Evolutionary conservation across 2,329 filamentous ascomycete species (phyloP).

Genomic region (Pseudophaeomoniella oleicola): DNA sequence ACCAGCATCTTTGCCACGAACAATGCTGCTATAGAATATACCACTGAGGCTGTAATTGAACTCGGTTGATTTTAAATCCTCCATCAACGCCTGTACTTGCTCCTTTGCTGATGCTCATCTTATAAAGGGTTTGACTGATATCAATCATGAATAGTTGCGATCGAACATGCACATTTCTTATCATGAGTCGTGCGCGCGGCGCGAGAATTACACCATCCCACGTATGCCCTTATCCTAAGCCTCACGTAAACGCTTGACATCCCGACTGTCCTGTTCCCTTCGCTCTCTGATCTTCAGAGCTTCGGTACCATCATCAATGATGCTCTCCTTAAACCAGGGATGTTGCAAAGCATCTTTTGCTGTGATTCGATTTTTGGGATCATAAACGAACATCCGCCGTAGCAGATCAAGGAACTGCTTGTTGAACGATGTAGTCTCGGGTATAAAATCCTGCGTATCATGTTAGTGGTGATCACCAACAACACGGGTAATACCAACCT

Average conservation of each 20-base stretch:
- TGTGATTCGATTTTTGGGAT: conserved; percentile 49
- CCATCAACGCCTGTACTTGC: no score
- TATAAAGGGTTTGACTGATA: no score
- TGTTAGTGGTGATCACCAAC: conserved; percentile 7
- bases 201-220: no score
- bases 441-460: conserved; percentile 44
- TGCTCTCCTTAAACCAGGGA: conserved; percentile 50
- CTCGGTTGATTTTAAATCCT: no score
- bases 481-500: conserved; percentile 26
- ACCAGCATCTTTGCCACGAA: no score
- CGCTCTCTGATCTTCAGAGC: conserved; percentile 42
- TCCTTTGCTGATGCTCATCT: no score
- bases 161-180: no score
- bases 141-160: no score
- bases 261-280: conserved; percentile 14
- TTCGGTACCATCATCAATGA: conserved; percentile 53
- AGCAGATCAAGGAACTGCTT: conserved; percentile 48
- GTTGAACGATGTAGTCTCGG: conserved; percentile 44
- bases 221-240: no score
- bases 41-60: no score
- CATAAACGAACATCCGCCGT: conserved; percentile 50
- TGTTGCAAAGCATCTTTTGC: conserved; percentile 52
- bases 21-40: no score
- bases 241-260: neutral
- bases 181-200: no score